Percentiles rank a stretch among this genome's conserved stretches.
Evolutionary conservation across 768 basidiomycete genomes (phyloP).

Genomic region (Dentipellis fragilis): DNA sequence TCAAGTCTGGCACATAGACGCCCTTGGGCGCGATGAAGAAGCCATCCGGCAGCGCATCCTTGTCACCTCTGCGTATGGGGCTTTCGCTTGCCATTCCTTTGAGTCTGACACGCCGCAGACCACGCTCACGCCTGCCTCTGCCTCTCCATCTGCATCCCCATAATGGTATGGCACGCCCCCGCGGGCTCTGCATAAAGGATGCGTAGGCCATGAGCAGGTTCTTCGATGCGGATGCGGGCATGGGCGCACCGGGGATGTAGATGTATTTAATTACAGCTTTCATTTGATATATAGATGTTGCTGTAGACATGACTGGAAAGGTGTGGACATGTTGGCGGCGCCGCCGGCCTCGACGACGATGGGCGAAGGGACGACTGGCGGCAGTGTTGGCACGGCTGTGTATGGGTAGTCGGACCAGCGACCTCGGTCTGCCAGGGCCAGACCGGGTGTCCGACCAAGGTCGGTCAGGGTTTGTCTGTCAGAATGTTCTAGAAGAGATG

Average conservation of each 20-base stretch:
- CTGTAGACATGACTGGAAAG: too few species aligned
- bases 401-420: too few species aligned
- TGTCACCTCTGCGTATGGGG: conserved; percentile 18
- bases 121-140: conserved; percentile 67
- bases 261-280: too few species aligned
- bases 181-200: neutral
- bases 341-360: too few species aligned
- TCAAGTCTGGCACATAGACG: conserved; percentile 78
- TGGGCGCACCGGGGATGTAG: conserved; percentile 32
- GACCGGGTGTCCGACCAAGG: too few species aligned
- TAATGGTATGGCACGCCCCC: conserved; percentile 11
- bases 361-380: too few species aligned
- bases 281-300: too few species aligned
- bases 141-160: conserved; percentile 38
- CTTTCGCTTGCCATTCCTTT: conserved; percentile 38
- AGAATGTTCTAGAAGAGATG: too few species aligned
- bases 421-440: too few species aligned
- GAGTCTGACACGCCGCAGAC: conserved; percentile 65
- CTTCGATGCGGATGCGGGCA: conserved; percentile 10
- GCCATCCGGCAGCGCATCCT: conserved; percentile 42
- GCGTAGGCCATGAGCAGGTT: conserved; percentile 10
- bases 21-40: conserved; percentile 72
- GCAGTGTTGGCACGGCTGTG: too few species aligned
- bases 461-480: too few species aligned
- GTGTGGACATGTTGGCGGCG: too few species aligned